These are phyloP conservation scores for Monosporascus cannonballus DNA, from an alignment of 2,329 filamentous ascomycete genomes.

Conservation along the genomic window DNA sequence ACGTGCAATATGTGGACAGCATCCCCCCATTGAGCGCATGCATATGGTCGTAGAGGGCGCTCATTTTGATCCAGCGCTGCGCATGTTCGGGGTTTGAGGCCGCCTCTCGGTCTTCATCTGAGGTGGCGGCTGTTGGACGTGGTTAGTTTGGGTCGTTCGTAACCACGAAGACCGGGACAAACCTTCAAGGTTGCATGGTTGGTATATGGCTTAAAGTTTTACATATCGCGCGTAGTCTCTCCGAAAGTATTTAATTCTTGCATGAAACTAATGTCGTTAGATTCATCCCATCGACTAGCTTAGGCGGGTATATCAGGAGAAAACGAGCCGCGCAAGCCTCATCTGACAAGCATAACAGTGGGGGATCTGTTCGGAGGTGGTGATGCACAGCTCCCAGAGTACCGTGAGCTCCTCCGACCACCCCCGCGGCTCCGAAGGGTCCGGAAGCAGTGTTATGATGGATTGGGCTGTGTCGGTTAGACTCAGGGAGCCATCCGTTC, in stretches of 20 bases:
- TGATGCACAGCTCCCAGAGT: too few species aligned
- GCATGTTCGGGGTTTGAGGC: neutral
- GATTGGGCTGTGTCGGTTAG: too few species aligned
- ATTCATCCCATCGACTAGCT: neutral
- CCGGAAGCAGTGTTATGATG: too few species aligned
- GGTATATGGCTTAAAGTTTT: neutral
- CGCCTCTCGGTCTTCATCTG: neutral
- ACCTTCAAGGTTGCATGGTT: too few species aligned
- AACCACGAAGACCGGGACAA: neutral
- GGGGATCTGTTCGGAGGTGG: too few species aligned
- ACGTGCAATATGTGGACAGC: neutral
- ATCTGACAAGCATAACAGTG: too few species aligned
- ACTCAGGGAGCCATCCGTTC: too few species aligned
- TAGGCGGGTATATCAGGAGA: too few species aligned
- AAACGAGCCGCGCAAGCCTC: too few species aligned
- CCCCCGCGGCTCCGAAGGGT: too few species aligned
- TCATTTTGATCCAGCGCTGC: neutral
- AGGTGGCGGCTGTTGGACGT: constrained; percentile 1
- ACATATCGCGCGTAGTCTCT: neutral
- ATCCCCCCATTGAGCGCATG: constrained; percentile 1
- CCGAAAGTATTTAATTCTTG: neutral
- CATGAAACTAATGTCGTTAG: neutral
- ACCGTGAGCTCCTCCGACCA: too few species aligned
- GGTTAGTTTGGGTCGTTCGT: neutral
- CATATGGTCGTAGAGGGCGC: neutral